Conservation (phyloP, 208 protist species). For the Trypanosoma cruzi region DNA sequence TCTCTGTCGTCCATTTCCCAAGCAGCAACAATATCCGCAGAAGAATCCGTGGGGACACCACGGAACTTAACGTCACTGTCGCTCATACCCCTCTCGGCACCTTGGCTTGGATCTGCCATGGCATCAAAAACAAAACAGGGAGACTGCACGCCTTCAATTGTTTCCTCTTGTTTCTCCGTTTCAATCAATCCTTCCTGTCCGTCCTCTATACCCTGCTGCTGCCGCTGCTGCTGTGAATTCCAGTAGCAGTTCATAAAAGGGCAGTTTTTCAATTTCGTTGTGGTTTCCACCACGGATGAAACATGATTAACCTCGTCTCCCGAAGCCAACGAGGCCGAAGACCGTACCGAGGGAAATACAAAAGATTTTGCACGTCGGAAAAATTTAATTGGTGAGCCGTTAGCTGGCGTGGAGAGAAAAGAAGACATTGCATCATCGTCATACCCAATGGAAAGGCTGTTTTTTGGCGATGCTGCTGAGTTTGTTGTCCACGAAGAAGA, state of each 20-base stretch:
- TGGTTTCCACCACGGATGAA: not conserved
- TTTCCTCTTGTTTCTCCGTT: not conserved
- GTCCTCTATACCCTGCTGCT: not conserved
- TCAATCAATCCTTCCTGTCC: not conserved
- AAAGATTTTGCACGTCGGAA: not conserved
- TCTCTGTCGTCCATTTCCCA: not conserved
- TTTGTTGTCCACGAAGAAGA: not conserved
- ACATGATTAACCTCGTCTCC: not conserved
- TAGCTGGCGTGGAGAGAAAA: not conserved
- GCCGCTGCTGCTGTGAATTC: not conserved
- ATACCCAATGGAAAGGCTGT: conserved; percentile 18
- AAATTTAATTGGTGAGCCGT: not conserved
- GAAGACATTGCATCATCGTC: conserved; percentile 19
- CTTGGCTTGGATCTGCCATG: not conserved
- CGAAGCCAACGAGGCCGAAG: not conserved
- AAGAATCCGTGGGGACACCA: conserved; percentile 15
- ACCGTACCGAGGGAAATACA: not conserved
- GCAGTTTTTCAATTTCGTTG: not conserved
- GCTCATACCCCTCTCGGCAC: not conserved
- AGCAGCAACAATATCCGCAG: not conserved
- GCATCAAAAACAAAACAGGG: not conserved
- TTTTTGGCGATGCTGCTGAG: not conserved
- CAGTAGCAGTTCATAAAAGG: not conserved
- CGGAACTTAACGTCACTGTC: not conserved
- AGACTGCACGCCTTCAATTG: not conserved